These are phyloP conservation scores for Alopecurus myosuroides DNA, from an alignment of 176 grass and related monocot genomes.

Conservation along the genomic window DNA sequence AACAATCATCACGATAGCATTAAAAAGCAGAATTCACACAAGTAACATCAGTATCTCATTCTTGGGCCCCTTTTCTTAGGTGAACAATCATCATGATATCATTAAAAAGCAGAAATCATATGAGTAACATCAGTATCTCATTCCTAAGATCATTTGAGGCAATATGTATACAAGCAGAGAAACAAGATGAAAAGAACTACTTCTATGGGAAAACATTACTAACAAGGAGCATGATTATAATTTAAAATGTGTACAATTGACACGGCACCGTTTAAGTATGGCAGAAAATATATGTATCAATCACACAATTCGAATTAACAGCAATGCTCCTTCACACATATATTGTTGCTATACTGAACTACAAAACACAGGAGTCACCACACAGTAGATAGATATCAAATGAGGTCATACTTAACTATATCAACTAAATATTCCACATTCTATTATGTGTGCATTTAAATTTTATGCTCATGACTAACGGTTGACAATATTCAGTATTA, in stretches of 20 bases:
- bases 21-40: conserved; percentile 4
- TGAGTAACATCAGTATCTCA: too few relatives aligned
- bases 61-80: too few relatives aligned
- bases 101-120: too few relatives aligned
- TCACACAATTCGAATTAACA: not conserved
- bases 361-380: not conserved
- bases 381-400: not conserved
- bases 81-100: too few relatives aligned
- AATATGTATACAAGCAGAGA: not conserved
- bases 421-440: not conserved
- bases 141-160: not conserved
- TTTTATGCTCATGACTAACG: conserved; percentile 10
- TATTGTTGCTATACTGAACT: conserved; percentile 5
- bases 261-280: not conserved
- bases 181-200: not conserved
- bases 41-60: not conserved
- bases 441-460: not conserved
- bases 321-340: conserved; percentile 30
- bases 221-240: not conserved
- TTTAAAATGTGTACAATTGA: not conserved
- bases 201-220: not conserved
- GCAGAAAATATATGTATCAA: not conserved
- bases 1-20: not conserved
- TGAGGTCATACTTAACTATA: not conserved
- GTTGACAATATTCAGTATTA: conserved; percentile 9